These are phyloP conservation scores for Dioszegia crocea DNA, from an alignment of 768 basidiomycete genomes.

Conservation along the genomic window DNA sequence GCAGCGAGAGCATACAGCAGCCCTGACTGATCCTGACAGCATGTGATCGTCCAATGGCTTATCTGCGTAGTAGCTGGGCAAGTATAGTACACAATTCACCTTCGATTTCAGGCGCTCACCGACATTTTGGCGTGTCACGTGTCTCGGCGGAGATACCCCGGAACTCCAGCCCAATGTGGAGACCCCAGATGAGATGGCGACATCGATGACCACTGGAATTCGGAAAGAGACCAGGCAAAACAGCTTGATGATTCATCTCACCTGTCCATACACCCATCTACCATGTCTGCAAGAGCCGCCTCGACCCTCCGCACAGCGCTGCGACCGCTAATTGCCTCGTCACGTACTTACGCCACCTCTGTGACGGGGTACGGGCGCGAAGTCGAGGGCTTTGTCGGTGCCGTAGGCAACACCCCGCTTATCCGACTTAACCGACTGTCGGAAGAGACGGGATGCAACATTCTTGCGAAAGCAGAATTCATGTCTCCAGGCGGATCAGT, in stretches of 20 bases:
- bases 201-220: not conserved
- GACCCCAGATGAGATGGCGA: not conserved
- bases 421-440: constrained; percentile 78
- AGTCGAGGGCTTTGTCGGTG: constrained; percentile 71
- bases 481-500: constrained; percentile 98
- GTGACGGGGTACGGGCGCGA: constrained; percentile 39
- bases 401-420: constrained; percentile 92
- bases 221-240: not conserved
- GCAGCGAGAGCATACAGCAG: not conserved
- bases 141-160: not conserved
- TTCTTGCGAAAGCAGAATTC: constrained; percentile 95
- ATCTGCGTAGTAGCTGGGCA: too few relatives aligned
- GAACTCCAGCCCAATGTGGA: not conserved
- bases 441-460: constrained; percentile 72
- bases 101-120: not conserved
- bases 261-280: not conserved
- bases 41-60: not conserved
- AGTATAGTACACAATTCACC: too few relatives aligned
- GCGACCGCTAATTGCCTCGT: constrained; percentile 13
- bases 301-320: constrained; percentile 11
- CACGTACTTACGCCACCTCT: constrained; percentile 33
- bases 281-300: constrained; percentile 2
- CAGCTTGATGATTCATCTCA: not conserved
- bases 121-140: not conserved
- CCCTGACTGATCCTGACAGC: not conserved